Evolutionary conservation across 495 filamentous ascomycete species (phyloP).

Genomic region (Clohesyomyces aquaticus): DNA sequence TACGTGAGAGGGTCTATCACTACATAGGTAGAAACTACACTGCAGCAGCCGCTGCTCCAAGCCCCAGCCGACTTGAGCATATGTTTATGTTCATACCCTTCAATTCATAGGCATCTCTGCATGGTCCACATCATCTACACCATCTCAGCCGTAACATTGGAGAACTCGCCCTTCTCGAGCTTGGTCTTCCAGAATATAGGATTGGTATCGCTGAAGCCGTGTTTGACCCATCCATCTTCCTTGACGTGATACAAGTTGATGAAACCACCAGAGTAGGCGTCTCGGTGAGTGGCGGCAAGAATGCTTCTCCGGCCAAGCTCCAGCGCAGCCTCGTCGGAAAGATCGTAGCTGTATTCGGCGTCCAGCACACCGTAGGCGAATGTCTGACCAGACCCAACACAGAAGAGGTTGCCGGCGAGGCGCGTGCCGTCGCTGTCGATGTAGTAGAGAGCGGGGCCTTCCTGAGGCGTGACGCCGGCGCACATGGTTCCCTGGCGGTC

Average conservation of each 20-base stretch:
- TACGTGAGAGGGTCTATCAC: slow-evolving; percentile 15
- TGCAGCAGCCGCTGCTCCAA: not conserved
- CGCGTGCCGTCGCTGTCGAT: slow-evolving; percentile 97
- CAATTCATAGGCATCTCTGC: too few relatives aligned
- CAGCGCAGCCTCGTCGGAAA: slow-evolving; percentile 82
- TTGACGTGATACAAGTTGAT: slow-evolving; percentile 99
- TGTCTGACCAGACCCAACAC: slow-evolving; percentile 96
- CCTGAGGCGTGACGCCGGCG: slow-evolving; percentile 92
- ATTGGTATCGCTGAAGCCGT: slow-evolving; percentile 74
- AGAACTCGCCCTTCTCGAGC: slow-evolving; percentile 96
- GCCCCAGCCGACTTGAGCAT: too few relatives aligned
- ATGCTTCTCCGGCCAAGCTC: slow-evolving; percentile 89
- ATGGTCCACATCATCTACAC: slow-evolving; percentile 36
- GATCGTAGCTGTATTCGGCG: slow-evolving; percentile 88
- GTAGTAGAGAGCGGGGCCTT: slow-evolving; percentile 98
- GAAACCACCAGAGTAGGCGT: slow-evolving; percentile 96
- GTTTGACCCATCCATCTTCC: slow-evolving; percentile 97
- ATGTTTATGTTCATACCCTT: too few relatives aligned
- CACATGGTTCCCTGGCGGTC: slow-evolving; percentile 93
- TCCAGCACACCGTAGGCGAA: slow-evolving; percentile 98
- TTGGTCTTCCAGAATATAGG: slow-evolving; percentile 98
- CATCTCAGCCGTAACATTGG: slow-evolving; percentile 86
- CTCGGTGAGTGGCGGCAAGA: slow-evolving; percentile 94
- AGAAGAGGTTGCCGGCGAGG: slow-evolving; percentile 92
- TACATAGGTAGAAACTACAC: slow-evolving; percentile 29